Base-by-base conservation (phyloP, 345 rosid genomes). In the Lepidium didymum region DNA sequence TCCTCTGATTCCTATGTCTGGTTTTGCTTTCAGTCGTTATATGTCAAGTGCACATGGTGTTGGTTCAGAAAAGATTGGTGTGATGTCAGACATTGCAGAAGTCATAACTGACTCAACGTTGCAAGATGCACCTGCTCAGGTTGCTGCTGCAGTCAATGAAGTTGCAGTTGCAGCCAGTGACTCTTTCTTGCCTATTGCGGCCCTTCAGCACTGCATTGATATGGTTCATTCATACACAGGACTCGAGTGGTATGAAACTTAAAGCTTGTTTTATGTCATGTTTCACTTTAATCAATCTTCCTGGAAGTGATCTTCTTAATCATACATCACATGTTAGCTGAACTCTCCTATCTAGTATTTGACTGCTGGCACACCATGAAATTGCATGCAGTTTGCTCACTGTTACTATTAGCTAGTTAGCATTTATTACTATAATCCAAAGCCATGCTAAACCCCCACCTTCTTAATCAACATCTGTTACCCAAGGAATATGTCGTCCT, bases 111-210 rank as follows among this genome's bases (percentile, higher is more conserved):
- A 84, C n/a, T 53, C 84, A 6, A 60, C 90, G 4, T 58, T 76
- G 29, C 84, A 84, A 47, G 84, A 79, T 46, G 81, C 67, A 43
- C 77, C 82, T 44, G 59, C 86, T 41, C 88, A 82, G 75, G 80
- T 75, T 27, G 82, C 78, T 19, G 81, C 83, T 6, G 82, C 73
- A 21, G 67, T 65, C 34, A 88, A 77, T 70, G 95, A 90, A 75
- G 97, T 90, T 65, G 79, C 97, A 16, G 10, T 80, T 63, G 95
- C 95, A 16, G 89, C 95, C 77, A 81, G 80, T 4, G 97, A 86
- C 76, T 84, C 86, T 43, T 86, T 77, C 79, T 75, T 76, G 6
- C 92, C 92, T n/a, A 79, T 90, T 3, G 81, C 80, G 10, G 79
- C 75, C 13, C 83, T 90, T 82, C 97, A 90, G 81, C 77, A 90